Conservation (phyloP, 2,329 filamentous ascomycete species). For the Aspergillus ibericus region DNA sequence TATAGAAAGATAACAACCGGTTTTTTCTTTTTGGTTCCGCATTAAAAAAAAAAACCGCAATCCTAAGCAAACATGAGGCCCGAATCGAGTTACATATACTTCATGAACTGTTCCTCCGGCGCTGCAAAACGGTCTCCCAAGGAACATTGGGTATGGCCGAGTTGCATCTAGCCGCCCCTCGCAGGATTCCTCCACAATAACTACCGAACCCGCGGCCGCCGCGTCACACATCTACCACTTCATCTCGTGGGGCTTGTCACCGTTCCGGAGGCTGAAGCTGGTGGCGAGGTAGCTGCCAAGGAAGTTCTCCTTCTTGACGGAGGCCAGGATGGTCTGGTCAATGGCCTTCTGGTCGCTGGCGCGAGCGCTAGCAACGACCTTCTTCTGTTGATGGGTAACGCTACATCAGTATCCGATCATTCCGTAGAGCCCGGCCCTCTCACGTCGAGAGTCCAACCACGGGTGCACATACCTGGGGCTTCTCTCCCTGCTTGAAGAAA, state of each 20-base stretch:
- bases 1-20: slow-evolving; percentile 32
- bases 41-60: slow-evolving; percentile 33
- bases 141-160: slow-evolving; percentile 31
- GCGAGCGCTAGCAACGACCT: slow-evolving; percentile 87
- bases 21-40: background rate
- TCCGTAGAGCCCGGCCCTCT: background rate
- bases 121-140: slow-evolving; percentile 24
- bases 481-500: slow-evolving; percentile 99
- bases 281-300: slow-evolving; percentile 90
- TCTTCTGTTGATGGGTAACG: slow-evolving; percentile 71
- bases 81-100: slow-evolving; percentile 44
- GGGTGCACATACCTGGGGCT: slow-evolving; percentile 74
- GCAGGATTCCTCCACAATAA: slow-evolving; percentile 41
- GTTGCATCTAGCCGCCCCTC: slow-evolving; percentile 39
- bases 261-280: slow-evolving; percentile 98
- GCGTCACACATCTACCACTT: slow-evolving; percentile 73
- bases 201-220: slow-evolving; percentile 44
- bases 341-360: slow-evolving; percentile 97
- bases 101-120: slow-evolving; percentile 40
- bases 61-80: slow-evolving; percentile 38
- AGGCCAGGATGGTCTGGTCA: slow-evolving; percentile 92
- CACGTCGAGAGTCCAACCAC: background rate
- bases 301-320: slow-evolving; percentile 97
- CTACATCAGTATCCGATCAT: slow-evolving; percentile 8
- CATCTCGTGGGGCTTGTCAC: slow-evolving; percentile 99